Percentiles rank a stretch among this genome's conserved stretches.
Evolutionary conservation across 768 basidiomycete species (phyloP).

Genomic region (Fistulinella prunicolor): DNA sequence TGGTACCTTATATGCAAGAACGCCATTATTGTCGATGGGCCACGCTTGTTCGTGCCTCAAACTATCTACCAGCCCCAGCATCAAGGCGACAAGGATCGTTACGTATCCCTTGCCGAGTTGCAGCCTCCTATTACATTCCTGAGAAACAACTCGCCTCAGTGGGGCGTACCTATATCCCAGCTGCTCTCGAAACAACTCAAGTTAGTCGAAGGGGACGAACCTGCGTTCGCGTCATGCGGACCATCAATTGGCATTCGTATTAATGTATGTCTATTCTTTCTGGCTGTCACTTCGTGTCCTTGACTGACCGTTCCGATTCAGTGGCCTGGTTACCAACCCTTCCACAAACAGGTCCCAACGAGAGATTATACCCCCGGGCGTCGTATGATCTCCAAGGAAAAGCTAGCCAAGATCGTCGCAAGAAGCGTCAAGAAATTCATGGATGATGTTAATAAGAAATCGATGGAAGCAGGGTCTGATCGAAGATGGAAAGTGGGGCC

Average conservation of each 20-base stretch:
- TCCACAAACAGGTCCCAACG: slow-evolving; percentile 69
- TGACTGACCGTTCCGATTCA: slow-evolving; percentile 21
- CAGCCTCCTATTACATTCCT: slow-evolving; percentile 60
- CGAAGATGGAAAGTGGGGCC: slow-evolving; percentile 16
- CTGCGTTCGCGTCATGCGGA: slow-evolving; percentile 62
- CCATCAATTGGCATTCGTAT: slow-evolving; percentile 71
- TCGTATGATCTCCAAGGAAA: slow-evolving; percentile 63
- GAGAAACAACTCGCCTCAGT: slow-evolving; percentile 48
- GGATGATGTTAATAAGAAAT: neutral
- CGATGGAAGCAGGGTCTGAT: slow-evolving; percentile 9
- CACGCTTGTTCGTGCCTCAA: slow-evolving; percentile 58
- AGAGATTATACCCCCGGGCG: slow-evolving; percentile 68
- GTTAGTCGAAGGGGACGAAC: slow-evolving; percentile 51
- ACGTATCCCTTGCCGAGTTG: slow-evolving; percentile 62
- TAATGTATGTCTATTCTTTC: slow-evolving; percentile 40
- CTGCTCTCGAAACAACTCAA: slow-evolving; percentile 53
- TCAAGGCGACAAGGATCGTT: slow-evolving; percentile 65
- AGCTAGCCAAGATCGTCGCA: slow-evolving; percentile 68
- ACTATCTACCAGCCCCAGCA: slow-evolving; percentile 68
- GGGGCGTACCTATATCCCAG: slow-evolving; percentile 57
- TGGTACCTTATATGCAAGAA: slow-evolving; percentile 1
- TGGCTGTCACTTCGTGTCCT: neutral
- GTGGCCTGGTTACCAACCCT: slow-evolving; percentile 76
- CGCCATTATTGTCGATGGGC: slow-evolving; percentile 23
- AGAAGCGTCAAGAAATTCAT: slow-evolving; percentile 45